Evolutionary conservation across 2,329 filamentous ascomycete genomes (phyloP), one percentile per base, ranked within the genome.

Genomic region (Gnomoniopsis sp.): DNA sequence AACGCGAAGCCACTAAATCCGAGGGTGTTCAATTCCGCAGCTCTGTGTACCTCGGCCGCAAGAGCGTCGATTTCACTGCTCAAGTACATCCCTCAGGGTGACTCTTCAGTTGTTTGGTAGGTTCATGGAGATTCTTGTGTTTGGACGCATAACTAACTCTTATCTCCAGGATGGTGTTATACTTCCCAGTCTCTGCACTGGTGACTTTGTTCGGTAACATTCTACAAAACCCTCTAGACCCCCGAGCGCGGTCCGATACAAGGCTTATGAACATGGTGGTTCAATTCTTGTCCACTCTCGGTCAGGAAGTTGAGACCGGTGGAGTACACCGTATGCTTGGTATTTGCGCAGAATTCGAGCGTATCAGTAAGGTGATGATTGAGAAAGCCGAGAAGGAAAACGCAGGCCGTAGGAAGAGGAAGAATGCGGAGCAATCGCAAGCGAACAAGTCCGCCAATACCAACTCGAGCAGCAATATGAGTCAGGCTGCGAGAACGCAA

Each of bases 181-280:
- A 99, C 74, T 99, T 96, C 75, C 95, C 95, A 0, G 93, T 99
- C 10, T 96, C 95, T 0, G 90, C 95, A 1, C 83, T 98, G 4
- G 92, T 99, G 48, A 98, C 95, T 0, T 78, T 99, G 2, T 99
- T 99, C 68, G 93, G 93, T 60, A 97, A 98, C 68, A 96, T 98
- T 49, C 75, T 99, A 1, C 95, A 99, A 71, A 98, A 98, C 66
- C 95, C 95, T 0, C 85, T 93, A 59, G 95, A 99, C 69, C 86
- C 89, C 1, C 84, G 92, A 49, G 93, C 93, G 46, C 87, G 91
- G 56, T 92, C 92, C 1, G 95, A 99, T 71, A 86, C 95, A 17
- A 89, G 90, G 64, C 76, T 98, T 21, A 97, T 99, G 92, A 91
- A 88, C 65, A 81, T 93, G 8, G 95, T 99, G 1, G 93, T 98